Evolutionary conservation across 768 basidiomycete genomes (phyloP).

Genomic region (Psilocybe cubensis): DNA sequence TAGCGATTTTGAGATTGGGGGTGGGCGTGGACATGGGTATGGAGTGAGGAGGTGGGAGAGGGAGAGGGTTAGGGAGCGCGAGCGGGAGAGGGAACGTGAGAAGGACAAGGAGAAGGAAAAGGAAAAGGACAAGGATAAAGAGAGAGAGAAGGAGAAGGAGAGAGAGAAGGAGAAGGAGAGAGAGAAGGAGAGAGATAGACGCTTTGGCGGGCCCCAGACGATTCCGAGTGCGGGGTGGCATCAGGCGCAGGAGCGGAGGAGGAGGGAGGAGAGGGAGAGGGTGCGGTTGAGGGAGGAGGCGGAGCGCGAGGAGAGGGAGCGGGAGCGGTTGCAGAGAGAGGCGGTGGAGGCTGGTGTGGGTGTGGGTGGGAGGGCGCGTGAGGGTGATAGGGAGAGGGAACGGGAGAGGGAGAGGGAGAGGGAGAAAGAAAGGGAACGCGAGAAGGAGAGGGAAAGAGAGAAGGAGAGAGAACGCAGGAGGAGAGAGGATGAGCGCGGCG

Average conservation of each 20-base stretch:
- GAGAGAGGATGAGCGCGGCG: constrained; percentile 35
- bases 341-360: background rate
- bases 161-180: constrained; percentile 15
- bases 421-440: background rate
- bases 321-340: background rate
- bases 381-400: background rate
- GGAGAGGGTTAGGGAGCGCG: background rate
- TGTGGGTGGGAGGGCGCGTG: constrained; percentile 1
- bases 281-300: background rate
- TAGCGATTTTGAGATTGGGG: constrained; percentile 9
- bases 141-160: constrained; percentile 13
- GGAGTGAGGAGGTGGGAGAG: constrained; percentile 14
- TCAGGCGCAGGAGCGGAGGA: constrained; percentile 22
- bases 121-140: constrained; percentile 6
- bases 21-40: constrained; percentile 3
- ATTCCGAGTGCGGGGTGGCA: too few species aligned
- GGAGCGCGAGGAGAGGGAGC: constrained; percentile 17
- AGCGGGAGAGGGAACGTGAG: background rate
- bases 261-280: background rate
- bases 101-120: background rate
- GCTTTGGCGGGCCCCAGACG: too few species aligned
- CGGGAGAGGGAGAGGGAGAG: constrained; percentile 2
- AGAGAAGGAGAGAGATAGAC: too few species aligned
- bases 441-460: constrained; percentile 7
- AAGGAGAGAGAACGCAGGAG: constrained; percentile 5